These are phyloP conservation scores for Fusarium virguliforme DNA, from an alignment of 2,329 filamentous ascomycete genomes.

Conservation along the genomic window DNA sequence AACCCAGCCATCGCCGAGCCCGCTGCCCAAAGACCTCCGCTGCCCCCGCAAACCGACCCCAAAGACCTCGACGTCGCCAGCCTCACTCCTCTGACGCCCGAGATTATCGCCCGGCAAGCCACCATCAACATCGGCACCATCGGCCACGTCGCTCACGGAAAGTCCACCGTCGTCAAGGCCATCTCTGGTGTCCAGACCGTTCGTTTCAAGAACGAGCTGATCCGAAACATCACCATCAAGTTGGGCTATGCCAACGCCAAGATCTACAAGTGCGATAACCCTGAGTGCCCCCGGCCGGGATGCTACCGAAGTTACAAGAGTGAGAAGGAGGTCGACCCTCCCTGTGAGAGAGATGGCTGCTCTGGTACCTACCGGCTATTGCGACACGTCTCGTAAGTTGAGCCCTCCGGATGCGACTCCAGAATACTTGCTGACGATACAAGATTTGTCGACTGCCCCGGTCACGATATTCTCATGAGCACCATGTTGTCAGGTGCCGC, in stretches of 20 bases:
- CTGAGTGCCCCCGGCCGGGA: slow-evolving; percentile 90
- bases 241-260: slow-evolving; percentile 99
- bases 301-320: slow-evolving; percentile 99
- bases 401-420: neutral
- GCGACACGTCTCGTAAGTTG: slow-evolving; percentile 89
- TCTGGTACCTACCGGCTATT: slow-evolving; percentile 88
- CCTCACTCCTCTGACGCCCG: slow-evolving; percentile 89
- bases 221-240: slow-evolving; percentile 99
- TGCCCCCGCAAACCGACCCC: slow-evolving; percentile 93
- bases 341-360: slow-evolving; percentile 95
- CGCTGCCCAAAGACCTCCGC: slow-evolving; percentile 67
- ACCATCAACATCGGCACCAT: slow-evolving; percentile 99
- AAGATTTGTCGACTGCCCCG: slow-evolving; percentile 97
- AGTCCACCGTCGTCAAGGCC: slow-evolving; percentile 98
- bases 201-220: slow-evolving; percentile 99
- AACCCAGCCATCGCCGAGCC: slow-evolving; percentile 69
- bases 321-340: slow-evolving; percentile 97
- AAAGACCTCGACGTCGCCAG: slow-evolving; percentile 86
- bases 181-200: slow-evolving; percentile 99
- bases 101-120: slow-evolving; percentile 97
- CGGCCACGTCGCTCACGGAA: slow-evolving; percentile 98
- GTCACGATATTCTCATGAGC: slow-evolving; percentile 99
- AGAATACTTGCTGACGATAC: slow-evolving; percentile 39
- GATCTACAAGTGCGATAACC: slow-evolving; percentile 98
- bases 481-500: slow-evolving; percentile 99